These are phyloP conservation scores for Penicillium sp. DNA, from an alignment of 2,329 filamentous ascomycete genomes.

Conservation along the genomic window DNA sequence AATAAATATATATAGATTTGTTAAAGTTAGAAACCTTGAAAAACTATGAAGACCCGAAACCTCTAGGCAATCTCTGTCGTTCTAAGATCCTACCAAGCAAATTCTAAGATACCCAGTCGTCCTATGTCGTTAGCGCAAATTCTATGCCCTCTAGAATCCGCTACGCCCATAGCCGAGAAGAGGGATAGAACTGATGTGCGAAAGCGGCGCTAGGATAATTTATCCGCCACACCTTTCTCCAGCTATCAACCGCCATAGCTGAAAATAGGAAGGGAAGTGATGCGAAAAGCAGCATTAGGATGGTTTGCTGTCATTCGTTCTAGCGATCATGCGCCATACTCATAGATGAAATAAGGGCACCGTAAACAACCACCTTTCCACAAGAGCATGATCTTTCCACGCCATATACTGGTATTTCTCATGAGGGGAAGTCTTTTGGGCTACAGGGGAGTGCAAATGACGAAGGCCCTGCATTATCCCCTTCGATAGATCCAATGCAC, in stretches of 20 bases:
- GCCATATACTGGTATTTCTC: not conserved
- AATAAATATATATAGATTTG: not conserved
- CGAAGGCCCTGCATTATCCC: not conserved
- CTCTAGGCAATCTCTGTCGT: too few relatives aligned
- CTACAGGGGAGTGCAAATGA: too few relatives aligned
- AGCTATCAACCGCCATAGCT: not conserved
- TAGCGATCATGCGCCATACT: not conserved
- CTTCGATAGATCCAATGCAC: not conserved
- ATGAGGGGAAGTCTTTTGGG: not conserved
- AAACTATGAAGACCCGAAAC: too few relatives aligned
- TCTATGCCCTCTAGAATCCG: not conserved
- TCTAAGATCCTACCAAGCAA: too few relatives aligned
- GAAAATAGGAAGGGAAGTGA: too few relatives aligned
- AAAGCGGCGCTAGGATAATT: not conserved
- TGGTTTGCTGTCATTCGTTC: too few relatives aligned
- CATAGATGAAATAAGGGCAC: not conserved
- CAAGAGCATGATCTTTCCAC: not conserved
- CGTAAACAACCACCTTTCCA: not conserved
- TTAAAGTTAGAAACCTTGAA: too few relatives aligned
- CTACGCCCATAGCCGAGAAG: not conserved
- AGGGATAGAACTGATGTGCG: too few relatives aligned
- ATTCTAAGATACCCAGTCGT: too few relatives aligned
- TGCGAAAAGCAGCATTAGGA: too few relatives aligned
- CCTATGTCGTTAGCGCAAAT: not conserved
- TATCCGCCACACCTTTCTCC: not conserved